A percentile compares a stretch with the other conserved stretches of the same genome.
These are phyloP conservation scores for Tulasnella sp. DNA, from an alignment of 768 basidiomycete species.

Conservation along the genomic window DNA sequence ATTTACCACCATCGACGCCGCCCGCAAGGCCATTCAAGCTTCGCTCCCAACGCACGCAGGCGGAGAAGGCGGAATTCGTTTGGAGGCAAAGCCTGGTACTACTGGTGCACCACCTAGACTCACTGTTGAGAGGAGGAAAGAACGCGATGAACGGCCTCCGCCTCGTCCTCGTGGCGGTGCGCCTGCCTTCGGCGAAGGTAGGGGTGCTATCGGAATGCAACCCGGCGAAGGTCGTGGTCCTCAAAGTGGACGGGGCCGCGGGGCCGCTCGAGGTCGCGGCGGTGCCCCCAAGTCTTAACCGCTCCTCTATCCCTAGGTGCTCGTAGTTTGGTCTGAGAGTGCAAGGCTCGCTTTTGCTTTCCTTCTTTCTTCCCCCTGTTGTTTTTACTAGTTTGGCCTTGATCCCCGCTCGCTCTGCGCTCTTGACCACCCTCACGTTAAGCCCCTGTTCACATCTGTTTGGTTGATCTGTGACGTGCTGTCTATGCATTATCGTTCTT, in stretches of 20 bases:
- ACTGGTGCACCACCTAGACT: constrained; percentile 55
- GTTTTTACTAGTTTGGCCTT: background rate
- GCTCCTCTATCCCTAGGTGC: background rate
- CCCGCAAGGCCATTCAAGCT: constrained; percentile 81
- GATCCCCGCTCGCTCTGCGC: background rate
- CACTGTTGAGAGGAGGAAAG: constrained; percentile 86
- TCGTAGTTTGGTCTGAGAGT: background rate
- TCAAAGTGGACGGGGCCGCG: constrained; percentile 28
- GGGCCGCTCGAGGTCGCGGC: constrained; percentile 25
- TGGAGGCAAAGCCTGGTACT: constrained; percentile 64
- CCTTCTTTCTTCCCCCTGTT: background rate
- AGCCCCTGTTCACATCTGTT: background rate
- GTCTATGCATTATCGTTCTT: background rate
- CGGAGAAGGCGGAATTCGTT: constrained; percentile 85
- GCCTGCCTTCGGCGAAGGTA: constrained; percentile 45
- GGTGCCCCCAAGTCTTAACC: constrained; percentile 20
- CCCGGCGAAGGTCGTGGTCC: background rate
- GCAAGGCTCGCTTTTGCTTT: background rate
- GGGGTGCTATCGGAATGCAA: constrained; percentile 7
- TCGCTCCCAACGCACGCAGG: constrained; percentile 68
- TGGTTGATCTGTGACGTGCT: background rate
- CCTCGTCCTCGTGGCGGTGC: constrained; percentile 64
- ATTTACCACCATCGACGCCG: constrained; percentile 74
- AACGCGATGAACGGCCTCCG: constrained; percentile 77
- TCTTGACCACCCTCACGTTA: background rate